These are phyloP conservation scores for Boletus reticuloceps DNA, from an alignment of 768 basidiomycete genomes.

Conservation along the genomic window DNA sequence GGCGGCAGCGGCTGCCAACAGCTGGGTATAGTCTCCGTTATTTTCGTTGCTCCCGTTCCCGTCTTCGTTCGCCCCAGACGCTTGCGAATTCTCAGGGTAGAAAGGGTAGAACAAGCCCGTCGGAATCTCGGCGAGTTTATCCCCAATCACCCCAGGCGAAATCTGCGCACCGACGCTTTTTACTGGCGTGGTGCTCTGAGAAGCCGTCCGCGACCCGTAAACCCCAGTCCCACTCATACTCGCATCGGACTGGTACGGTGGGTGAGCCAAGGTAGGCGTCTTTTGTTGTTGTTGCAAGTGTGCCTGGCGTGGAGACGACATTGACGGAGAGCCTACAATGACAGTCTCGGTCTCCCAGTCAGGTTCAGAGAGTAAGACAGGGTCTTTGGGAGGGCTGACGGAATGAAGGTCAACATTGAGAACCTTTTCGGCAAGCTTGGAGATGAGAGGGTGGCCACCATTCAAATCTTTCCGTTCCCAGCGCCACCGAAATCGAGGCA, in stretches of 20 bases:
- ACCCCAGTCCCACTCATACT: conserved; percentile 14
- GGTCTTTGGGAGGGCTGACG: conserved; percentile 41
- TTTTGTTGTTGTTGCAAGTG: conserved; percentile 32
- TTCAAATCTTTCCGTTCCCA: conserved; percentile 85
- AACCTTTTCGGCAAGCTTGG: conserved; percentile 77
- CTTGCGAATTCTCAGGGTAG: conserved; percentile 51
- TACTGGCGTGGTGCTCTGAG: conserved; percentile 30
- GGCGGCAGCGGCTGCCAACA: conserved; percentile 58
- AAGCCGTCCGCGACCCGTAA: conserved; percentile 29
- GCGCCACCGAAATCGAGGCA: conserved; percentile 87
- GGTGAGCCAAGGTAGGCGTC: conserved; percentile 37
- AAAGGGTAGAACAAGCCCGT: conserved; percentile 74
- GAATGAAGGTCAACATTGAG: conserved; percentile 71
- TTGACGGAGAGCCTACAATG: conserved; percentile 25
- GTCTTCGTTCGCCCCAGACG: conserved; percentile 17
- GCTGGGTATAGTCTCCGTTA: conserved; percentile 45
- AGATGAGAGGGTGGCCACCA: conserved; percentile 81
- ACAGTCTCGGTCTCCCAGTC: conserved; percentile 46
- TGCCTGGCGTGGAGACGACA: conserved; percentile 23
- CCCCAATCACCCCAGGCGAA: conserved; percentile 22
- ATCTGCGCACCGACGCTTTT: conserved; percentile 21
- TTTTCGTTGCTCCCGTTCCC: conserved; percentile 17
- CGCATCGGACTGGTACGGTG: conserved; percentile 32
- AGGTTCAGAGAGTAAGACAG: conserved; percentile 39
- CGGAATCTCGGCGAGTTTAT: conserved; percentile 63